phyloP scores from a whole-genome alignment of 2,329 filamentous ascomycete genomes.

The Aspergillus floridensis region DNA sequence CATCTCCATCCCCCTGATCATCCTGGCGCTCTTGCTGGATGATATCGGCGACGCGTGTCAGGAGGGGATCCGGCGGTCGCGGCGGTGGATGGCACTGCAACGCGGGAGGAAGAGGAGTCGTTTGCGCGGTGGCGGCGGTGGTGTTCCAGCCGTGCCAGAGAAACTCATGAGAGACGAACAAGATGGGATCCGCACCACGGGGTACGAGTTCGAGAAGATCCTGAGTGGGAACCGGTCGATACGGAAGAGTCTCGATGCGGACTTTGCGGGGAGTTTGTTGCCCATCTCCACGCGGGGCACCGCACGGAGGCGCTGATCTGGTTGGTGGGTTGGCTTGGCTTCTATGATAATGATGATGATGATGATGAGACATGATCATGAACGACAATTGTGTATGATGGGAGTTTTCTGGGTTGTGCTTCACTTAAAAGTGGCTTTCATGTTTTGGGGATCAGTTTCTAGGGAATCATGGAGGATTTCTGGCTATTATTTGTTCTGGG shows the following conservation, averaged over 20 bases:
- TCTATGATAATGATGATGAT: not conserved
- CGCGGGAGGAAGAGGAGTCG: not conserved
- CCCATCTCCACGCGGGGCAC: conserved; percentile 28
- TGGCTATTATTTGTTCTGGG: too few species aligned
- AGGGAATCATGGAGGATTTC: too few species aligned
- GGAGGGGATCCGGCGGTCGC: conserved; percentile 21
- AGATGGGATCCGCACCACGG: conserved; percentile 7
- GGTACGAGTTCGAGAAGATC: conserved; percentile 28
- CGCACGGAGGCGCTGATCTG: conserved; percentile 2
- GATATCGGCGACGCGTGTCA: conserved; percentile 37
- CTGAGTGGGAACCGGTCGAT: conserved; percentile 22
- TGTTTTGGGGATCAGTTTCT: too few species aligned
- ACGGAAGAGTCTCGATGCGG: conserved; percentile 25
- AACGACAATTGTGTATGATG: not conserved
- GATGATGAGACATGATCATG: conserved; percentile 3
- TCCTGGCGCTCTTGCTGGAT: conserved; percentile 48
- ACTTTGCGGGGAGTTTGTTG: conserved; percentile 25
- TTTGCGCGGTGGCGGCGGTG: not conserved
- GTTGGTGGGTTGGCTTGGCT: not conserved
- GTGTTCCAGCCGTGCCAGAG: too few species aligned
- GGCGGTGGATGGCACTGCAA: conserved; percentile 23
- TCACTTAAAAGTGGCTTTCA: too few species aligned
- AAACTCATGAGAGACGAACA: not conserved
- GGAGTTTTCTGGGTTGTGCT: too few species aligned
- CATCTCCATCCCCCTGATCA: conserved; percentile 52